Conservation (phyloP, 768 basidiomycete species). For the Suillus spraguei region DNA sequence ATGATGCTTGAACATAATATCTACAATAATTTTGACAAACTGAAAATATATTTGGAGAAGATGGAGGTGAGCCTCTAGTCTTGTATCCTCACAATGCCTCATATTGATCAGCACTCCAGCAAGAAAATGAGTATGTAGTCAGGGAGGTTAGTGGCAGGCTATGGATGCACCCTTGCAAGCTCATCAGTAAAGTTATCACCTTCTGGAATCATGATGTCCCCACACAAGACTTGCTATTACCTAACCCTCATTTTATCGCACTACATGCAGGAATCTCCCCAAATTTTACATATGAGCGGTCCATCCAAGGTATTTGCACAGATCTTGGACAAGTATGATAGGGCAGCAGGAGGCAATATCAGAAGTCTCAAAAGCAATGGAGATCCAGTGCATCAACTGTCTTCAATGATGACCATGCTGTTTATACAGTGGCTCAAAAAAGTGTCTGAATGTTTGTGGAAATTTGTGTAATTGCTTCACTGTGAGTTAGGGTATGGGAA, state of each 20-base stretch:
- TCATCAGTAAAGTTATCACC: neutral
- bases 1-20: neutral
- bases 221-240: neutral
- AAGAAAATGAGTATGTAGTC: neutral
- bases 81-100: neutral
- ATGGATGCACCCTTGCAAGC: neutral
- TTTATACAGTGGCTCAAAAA: too few species aligned
- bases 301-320: neutral
- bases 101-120: neutral
- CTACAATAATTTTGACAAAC: neutral
- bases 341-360: neutral
- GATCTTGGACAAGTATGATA: neutral
- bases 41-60: neutral
- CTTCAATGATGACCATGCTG: neutral
- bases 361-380: too few species aligned
- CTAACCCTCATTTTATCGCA: neutral
- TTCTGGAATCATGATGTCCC: neutral
- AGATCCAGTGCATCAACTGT: neutral
- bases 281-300: slow-evolving; percentile 1
- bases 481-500: too few species aligned
- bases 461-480: too few species aligned
- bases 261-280: slow-evolving; percentile 3
- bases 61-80: neutral
- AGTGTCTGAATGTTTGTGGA: too few species aligned
- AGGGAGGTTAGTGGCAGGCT: neutral